A percentile compares a stretch with the other conserved stretches of the same genome.
phyloP scores from a whole-genome alignment of 2,329 filamentous ascomycete genomes.

The Aureobasidium lini region DNA sequence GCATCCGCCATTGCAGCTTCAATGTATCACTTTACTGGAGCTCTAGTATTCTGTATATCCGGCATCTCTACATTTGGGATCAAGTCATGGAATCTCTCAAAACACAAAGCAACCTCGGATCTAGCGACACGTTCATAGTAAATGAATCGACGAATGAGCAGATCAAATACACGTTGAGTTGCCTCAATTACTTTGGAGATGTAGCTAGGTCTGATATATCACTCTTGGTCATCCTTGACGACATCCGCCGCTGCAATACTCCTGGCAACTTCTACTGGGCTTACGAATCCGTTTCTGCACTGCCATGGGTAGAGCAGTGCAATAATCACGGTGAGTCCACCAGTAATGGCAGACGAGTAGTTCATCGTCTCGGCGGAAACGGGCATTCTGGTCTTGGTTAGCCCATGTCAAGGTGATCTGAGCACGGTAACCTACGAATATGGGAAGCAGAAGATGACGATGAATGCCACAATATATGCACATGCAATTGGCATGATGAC shows the following conservation, averaged over 20 bases:
- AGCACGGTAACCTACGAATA: slow-evolving; percentile 24
- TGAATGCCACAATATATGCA: slow-evolving; percentile 52
- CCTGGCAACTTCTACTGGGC: slow-evolving; percentile 22
- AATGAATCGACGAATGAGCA: too few relatives aligned
- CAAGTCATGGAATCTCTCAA: too few relatives aligned
- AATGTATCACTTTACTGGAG: too few relatives aligned
- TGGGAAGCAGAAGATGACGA: slow-evolving; percentile 56
- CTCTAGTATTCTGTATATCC: too few relatives aligned
- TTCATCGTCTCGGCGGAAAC: slow-evolving; percentile 35
- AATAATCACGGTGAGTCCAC: slow-evolving; percentile 32
- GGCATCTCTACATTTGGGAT: too few relatives aligned
- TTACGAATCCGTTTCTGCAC: slow-evolving; percentile 29
- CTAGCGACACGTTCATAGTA: too few relatives aligned
- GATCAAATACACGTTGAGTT: too few relatives aligned
- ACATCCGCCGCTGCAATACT: background rate
- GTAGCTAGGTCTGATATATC: background rate
- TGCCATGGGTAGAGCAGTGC: slow-evolving; percentile 25
- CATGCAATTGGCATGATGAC: slow-evolving; percentile 46
- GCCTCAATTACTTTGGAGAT: too few relatives aligned
- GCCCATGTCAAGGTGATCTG: background rate
- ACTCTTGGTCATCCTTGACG: slow-evolving; percentile 9
- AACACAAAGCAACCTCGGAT: too few relatives aligned
- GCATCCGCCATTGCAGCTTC: too few relatives aligned
- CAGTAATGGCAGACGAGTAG: slow-evolving; percentile 33
- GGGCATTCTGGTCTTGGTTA: slow-evolving; percentile 16